A percentile compares a stretch with the other conserved stretches of the same genome.
Evolutionary conservation across 768 basidiomycete genomes (phyloP).

Genomic region (Daedalea quercina): DNA sequence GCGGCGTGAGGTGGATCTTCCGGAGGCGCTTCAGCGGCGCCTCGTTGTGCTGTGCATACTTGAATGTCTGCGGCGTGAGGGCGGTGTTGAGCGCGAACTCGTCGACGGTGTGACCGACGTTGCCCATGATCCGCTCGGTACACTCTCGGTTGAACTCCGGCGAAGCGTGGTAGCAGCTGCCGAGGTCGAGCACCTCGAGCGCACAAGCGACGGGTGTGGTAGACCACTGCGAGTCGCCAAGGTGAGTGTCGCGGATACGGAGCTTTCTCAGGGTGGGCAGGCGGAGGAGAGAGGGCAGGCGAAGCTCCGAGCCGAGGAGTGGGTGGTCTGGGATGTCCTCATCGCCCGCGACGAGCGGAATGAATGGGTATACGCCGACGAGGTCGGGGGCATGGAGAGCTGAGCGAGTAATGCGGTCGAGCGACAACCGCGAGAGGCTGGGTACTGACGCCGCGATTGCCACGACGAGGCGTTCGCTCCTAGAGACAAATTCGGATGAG

Average conservation of each 20-base stretch:
- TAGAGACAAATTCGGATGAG: constrained; percentile 21
- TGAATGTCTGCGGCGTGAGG: constrained; percentile 35
- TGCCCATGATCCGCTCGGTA: constrained; percentile 55
- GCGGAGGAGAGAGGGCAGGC: constrained; percentile 58
- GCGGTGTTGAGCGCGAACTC: constrained; percentile 46
- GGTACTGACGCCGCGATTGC: constrained; percentile 57
- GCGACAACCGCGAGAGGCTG: constrained; percentile 45
- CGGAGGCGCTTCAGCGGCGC: constrained; percentile 46
- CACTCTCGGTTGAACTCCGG: constrained; percentile 46
- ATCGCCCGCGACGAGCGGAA: constrained; percentile 60
- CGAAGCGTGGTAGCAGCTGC: constrained; percentile 46
- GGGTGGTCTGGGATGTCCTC: constrained; percentile 48
- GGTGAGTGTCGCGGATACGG: constrained; percentile 62
- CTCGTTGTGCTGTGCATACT: constrained; percentile 26
- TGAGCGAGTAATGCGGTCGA: constrained; percentile 63
- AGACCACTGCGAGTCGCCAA: constrained; percentile 57
- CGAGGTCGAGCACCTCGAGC: constrained; percentile 50
- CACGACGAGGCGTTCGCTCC: constrained; percentile 66
- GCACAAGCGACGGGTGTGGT: constrained; percentile 42
- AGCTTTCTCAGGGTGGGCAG: constrained; percentile 57
- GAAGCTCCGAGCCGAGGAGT: constrained; percentile 47
- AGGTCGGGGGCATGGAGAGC: constrained; percentile 57
- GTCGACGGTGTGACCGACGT: constrained; percentile 46
- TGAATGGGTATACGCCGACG: constrained; percentile 42
- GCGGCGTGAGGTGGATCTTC: constrained; percentile 52